Evolutionary conservation across 352 stramenopile species (phyloP).

Genomic region (Globisporangium spiculum): DNA sequence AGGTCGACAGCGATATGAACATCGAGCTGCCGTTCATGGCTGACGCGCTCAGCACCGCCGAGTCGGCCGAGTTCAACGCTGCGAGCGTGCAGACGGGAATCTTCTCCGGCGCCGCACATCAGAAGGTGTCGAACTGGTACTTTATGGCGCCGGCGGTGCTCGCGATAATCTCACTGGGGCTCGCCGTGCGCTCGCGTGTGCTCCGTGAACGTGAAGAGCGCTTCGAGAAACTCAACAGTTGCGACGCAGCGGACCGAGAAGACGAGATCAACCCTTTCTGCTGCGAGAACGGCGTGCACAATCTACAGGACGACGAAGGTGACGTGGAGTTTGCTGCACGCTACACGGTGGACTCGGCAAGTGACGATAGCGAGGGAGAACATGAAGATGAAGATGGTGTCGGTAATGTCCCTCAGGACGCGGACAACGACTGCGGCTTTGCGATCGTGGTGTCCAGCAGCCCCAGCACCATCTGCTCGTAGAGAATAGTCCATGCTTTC

Average conservation of each 20-base stretch:
- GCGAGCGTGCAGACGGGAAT: not conserved
- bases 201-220: not conserved
- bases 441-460: slow-evolving; percentile 11
- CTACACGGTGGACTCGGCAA: slow-evolving; percentile 20
- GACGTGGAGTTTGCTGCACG: slow-evolving; percentile 37
- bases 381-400: slow-evolving; percentile 5
- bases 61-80: slow-evolving; percentile 10
- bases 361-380: slow-evolving; percentile 18
- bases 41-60: slow-evolving; percentile 20
- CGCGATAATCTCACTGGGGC: slow-evolving; percentile 35
- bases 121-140: slow-evolving; percentile 41
- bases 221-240: slow-evolving; percentile 42
- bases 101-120: not conserved
- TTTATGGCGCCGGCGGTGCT: slow-evolving; percentile 41
- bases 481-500: not conserved
- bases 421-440: slow-evolving; percentile 3
- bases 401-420: not conserved
- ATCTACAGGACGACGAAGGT: slow-evolving; percentile 27
- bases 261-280: slow-evolving; percentile 85
- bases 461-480: not conserved
- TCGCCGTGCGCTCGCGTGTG: slow-evolving; percentile 30
- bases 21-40: slow-evolving; percentile 16
- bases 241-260: slow-evolving; percentile 28
- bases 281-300: slow-evolving; percentile 6
- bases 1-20: not conserved